Base-by-base conservation (phyloP, 768 basidiomycete genomes). In the Goffeauzyma gilvescens region DNA sequence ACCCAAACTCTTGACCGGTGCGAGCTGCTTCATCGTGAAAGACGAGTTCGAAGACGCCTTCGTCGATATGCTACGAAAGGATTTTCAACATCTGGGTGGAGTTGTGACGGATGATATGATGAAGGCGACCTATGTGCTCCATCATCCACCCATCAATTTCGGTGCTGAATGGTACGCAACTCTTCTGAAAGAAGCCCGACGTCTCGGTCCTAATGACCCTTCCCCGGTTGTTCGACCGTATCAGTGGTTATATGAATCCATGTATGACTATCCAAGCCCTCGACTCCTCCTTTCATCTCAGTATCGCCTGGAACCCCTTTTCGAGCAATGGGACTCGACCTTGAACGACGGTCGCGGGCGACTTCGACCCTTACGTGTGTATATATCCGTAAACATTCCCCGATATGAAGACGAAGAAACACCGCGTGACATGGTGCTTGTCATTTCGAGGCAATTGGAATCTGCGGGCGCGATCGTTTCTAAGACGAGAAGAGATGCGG, bases 191-290 rank as follows among this genome's bases (percentile, higher is more conserved):
- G n/a, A n/a, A n/a, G n/a, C n/a, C n/a, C n/a, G n/a, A n/a, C n/a
- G n/a, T n/a, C n/a, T n/a, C n/a, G n/a, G n/a, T n/a, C 28, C 10
- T 9, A 15, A 15, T 9, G 28, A 30, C 28, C 37, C 13, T 13
- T 4, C 27, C 37, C 37, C 37, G 8, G 21, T 12, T 14, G 14
- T 38, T n/a, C 9, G 37, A 4, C 18, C 37, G 8, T 38, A 38
- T 26, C 37, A 38, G n/a, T 38, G 37, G 37, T 22, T 38, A 21
- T 38, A 23, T 23, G 13, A 21, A n/a, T 38, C 22, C 24, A 38
- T 38, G 4, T 25, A 38, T 24, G 22, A 12, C n/a, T 13, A 20
- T 12, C 37, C 37, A 9, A 2, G n/a, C n/a, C n/a, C n/a, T n/a
- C n/a, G n/a, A n/a, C n/a, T n/a, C n/a, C n/a, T n/a, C n/a, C n/a